These are phyloP conservation scores for Boletus tylopilopsis DNA, from an alignment of 768 basidiomycete genomes.

Conservation along the genomic window DNA sequence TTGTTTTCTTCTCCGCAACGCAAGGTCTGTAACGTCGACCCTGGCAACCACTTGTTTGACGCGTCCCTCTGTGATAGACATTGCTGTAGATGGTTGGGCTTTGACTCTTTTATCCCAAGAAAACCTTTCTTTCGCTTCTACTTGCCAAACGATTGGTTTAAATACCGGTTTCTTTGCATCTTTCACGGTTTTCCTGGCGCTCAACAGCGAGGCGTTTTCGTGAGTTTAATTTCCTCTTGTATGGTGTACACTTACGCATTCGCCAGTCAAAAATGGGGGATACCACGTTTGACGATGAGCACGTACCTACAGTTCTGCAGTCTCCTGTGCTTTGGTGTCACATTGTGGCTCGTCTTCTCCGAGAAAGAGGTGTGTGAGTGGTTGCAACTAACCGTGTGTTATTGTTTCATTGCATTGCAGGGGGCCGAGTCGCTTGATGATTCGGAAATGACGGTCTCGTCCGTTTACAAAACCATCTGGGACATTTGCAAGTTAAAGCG, in stretches of 20 bases:
- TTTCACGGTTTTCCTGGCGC: conserved; percentile 95
- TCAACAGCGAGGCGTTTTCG: conserved; percentile 93
- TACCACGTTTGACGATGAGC: conserved; percentile 66
- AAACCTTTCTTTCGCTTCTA: conserved; percentile 94
- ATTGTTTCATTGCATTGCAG: conserved; percentile 34
- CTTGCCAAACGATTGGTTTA: conserved; percentile 95
- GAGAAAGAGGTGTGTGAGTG: conserved; percentile 80
- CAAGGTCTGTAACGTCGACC: conserved; percentile 60
- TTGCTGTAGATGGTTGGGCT: conserved; percentile 94
- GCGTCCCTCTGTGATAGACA: conserved; percentile 51
- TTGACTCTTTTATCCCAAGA: conserved; percentile 86
- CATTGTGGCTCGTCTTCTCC: conserved; percentile 81
- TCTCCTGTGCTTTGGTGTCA: conserved; percentile 76
- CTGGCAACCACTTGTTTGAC: conserved; percentile 13
- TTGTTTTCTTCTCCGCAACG: conserved; percentile 95
- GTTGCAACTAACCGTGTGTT: not conserved
- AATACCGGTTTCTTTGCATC: conserved; percentile 95
- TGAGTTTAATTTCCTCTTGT: conserved; percentile 32
- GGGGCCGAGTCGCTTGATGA: conserved; percentile 71
- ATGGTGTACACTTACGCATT: conserved; percentile 6
- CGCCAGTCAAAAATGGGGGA: conserved; percentile 67
- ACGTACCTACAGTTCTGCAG: conserved; percentile 88
- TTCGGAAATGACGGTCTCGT: conserved; percentile 84
- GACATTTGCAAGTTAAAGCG: conserved; percentile 87
- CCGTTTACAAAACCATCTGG: conserved; percentile 95